Conservation (phyloP, 495 filamentous ascomycete species). For the Sordaria brevicollis region DNA sequence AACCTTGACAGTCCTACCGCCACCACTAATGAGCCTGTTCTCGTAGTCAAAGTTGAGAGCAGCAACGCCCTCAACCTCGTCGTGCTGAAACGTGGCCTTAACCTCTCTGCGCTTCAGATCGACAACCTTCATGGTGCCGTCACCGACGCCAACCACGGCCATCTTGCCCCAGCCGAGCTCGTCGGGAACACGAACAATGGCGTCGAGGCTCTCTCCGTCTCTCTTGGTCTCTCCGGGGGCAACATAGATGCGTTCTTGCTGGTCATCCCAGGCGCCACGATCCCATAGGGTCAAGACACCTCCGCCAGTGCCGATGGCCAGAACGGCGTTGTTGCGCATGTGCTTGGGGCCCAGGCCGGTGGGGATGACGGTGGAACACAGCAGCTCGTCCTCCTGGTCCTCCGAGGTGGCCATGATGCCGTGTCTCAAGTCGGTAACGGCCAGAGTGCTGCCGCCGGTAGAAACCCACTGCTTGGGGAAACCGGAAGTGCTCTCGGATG, state of each 20-base stretch:
- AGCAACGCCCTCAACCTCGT: conserved; percentile 75
- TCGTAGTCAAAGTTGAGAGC: conserved; percentile 71
- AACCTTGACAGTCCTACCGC: conserved; percentile 73
- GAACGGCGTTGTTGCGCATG: conserved; percentile 58
- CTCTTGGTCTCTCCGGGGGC: conserved; percentile 48
- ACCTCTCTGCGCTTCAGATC: conserved; percentile 34
- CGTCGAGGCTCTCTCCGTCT: conserved; percentile 58
- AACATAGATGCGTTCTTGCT: conserved; percentile 76
- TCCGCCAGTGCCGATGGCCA: conserved; percentile 66
- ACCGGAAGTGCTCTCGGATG: conserved; percentile 65
- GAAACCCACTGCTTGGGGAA: conserved; percentile 88
- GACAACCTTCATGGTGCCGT: conserved; percentile 46
- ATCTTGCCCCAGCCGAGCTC: conserved; percentile 55
- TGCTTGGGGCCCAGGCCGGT: conserved; percentile 49
- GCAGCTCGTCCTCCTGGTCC: conserved; percentile 86
- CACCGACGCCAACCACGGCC: conserved; percentile 64
- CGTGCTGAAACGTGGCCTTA: conserved; percentile 49
- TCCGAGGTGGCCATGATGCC: conserved; percentile 79
- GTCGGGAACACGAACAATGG: conserved; percentile 54
- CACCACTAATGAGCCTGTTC: conserved; percentile 77
- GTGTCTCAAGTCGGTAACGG: conserved; percentile 74
- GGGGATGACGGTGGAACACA: conserved; percentile 64
- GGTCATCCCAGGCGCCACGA: conserved; percentile 85
- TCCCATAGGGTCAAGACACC: conserved; percentile 91
- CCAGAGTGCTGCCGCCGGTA: conserved; percentile 81